Base-by-base conservation (phyloP, 73 alveolate genomes). In the Paramecium pentaurelia region DNA sequence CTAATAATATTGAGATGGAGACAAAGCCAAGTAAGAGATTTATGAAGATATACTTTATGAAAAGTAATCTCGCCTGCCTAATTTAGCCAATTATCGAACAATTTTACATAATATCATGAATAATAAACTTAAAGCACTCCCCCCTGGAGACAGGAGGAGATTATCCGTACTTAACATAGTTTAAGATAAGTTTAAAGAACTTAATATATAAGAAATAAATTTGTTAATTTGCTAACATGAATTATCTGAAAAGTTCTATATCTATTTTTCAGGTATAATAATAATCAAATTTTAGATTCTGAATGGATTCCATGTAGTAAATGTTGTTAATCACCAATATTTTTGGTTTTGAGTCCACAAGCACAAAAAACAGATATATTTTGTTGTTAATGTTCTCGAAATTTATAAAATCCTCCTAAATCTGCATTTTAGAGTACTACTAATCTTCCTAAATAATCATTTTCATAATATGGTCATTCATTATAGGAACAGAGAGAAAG, bases 1-100 rank as follows among this genome's bases (percentile, higher is more conserved):
- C 77, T 27, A 60, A 60, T 32, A 49, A 49, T 49, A 11, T 49
- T 11, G 86, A 71, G 5, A 2, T 34, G 27, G 86, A 71, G 54
- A 71, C 58, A n/a, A 71, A 71, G 38, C 86, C 86, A 71, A 71
- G 86, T 34, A 71, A 71, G 54, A 28, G 86, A 71, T 71, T 32
- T 38, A 71, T 71, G 86, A 71, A 71, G 38, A 28, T 71, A 28
- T 71, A 71, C 54, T 71, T 30, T 34, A n/a, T 71, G 27, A 71
- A 34, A 34, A 71, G 86, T 71, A 71, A 27, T 49, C 60, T 49
- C 60, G 60, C 60, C 60, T 49, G 60, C 60, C 60, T 38, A 34
- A 32, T 34, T 20, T 71, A 71, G 86, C 86, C 54, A 71, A 71
- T 14, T 71, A 71, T 71, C n/a, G 54, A 18, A 71, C 86, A 34